Evolutionary conservation across 73 alveolate species (phyloP), one percentile per base, ranked within the genome.

Genomic region (Paramecium sonneborni): DNA sequence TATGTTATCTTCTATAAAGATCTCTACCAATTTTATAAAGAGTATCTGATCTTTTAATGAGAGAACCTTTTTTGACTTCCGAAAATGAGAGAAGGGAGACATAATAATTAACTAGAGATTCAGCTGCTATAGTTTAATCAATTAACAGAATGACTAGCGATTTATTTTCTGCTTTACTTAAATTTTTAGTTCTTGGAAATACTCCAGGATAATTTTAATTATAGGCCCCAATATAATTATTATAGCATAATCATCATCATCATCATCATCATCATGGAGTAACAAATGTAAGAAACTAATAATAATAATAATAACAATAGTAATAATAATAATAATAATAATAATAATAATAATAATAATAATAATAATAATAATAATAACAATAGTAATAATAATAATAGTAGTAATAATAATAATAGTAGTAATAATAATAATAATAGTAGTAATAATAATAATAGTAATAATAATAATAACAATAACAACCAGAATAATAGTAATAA

Each of bases 11-110:
- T 18, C 35, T 79, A 18, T 23, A 79, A 46, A 38, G 90, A 79
- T 21, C 90, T 30, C 24, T 79, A 79, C 90, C 90, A 43, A 1
- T 79, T n/a, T 12, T 79, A 23, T 26, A 79, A 79, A 79, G 90
- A 79, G 55, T 62, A 20, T 21, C 90, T n/a, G 90, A 79, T 79
- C 39, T 79, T 21, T 12, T 79, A 18, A 39, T 79, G 41, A 79
- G 90, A 28, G 90, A 79, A 79, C 90, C 90, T 0, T 79, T 79
- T 46, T 34, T 38, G 23, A 79, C 69, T 24, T 21, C 30, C 9
- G 39, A 32, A 10, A 26, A 20, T 9, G 70, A 79, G 24, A 79
- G 90, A 23, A 44, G 55, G 41, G 30, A 38, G 15, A 79, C 90
- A 1, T 11, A 23, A 46, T 44, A 43, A 6, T 14, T 79, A 39